These are phyloP conservation scores for Tetraselmis striata DNA, from an alignment of 139 green algal species.

Conservation along the genomic window DNA sequence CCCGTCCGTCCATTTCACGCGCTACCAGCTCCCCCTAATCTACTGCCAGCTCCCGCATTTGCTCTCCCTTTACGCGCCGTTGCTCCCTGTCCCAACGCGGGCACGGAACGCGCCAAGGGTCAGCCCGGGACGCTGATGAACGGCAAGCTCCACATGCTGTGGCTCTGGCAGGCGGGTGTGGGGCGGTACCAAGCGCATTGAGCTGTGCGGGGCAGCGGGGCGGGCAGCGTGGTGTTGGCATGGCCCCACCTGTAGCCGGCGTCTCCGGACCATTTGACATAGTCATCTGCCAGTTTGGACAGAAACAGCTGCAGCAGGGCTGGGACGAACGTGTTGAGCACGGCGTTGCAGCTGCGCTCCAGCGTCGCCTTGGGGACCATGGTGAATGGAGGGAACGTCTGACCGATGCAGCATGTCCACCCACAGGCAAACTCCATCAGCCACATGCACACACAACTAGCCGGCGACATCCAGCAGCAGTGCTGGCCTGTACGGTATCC, in stretches of 20 bases:
- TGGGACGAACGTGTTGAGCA: neutral
- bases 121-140: too few relatives aligned
- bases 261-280: neutral
- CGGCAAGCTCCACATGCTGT: too few relatives aligned
- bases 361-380: neutral
- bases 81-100: neutral
- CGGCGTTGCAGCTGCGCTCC: neutral
- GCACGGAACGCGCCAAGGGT: too few relatives aligned
- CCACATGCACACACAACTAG: too few relatives aligned
- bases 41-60: neutral
- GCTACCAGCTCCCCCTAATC: too few relatives aligned
- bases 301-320: neutral
- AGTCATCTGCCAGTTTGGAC: neutral
- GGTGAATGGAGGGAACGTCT: neutral
- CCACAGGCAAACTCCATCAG: too few relatives aligned
- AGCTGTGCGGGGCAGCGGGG: neutral
- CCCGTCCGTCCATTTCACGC: too few relatives aligned
- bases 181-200: neutral
- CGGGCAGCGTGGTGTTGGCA: too few relatives aligned
- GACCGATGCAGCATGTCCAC: too few relatives aligned
- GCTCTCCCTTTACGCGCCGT: neutral
- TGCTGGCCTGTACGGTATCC: too few relatives aligned
- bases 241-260: neutral
- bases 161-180: too few relatives aligned
- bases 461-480: too few relatives aligned